Evolutionary conservation across 2,329 filamentous ascomycete genomes (phyloP).

Genomic region (Aspergillus tamarii): DNA sequence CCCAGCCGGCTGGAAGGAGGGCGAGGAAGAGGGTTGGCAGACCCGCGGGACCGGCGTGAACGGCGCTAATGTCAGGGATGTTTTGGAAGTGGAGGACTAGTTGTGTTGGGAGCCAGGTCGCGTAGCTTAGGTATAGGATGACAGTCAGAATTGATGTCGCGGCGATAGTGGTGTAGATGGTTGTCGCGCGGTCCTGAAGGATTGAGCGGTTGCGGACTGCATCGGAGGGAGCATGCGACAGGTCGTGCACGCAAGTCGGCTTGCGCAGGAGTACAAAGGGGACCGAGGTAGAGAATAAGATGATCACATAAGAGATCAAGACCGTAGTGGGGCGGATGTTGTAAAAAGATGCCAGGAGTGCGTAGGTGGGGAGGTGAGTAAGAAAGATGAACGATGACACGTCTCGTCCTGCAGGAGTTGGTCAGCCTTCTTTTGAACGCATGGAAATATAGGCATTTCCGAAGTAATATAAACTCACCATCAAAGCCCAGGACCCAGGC

Average conservation of each 20-base stretch:
- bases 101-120: constrained; percentile 69
- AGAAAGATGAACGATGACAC: constrained; percentile 68
- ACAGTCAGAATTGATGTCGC: constrained; percentile 75
- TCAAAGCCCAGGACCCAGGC: constrained; percentile 77
- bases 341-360: constrained; percentile 80
- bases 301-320: constrained; percentile 65
- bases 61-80: constrained; percentile 69
- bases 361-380: constrained; percentile 74
- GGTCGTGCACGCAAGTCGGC: constrained; percentile 65
- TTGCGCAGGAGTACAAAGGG: constrained; percentile 77
- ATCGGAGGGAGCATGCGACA: constrained; percentile 47
- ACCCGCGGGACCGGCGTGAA: constrained; percentile 64
- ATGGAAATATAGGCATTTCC: not conserved
- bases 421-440: not conserved
- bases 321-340: constrained; percentile 65
- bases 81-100: constrained; percentile 77
- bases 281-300: constrained; percentile 68
- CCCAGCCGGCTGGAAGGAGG: constrained; percentile 70
- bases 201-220: constrained; percentile 66
- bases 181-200: constrained; percentile 64
- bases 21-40: constrained; percentile 51
- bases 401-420: constrained; percentile 60
- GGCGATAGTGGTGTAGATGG: constrained; percentile 67
- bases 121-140: constrained; percentile 69
- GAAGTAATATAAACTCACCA: constrained; percentile 34